These are phyloP conservation scores for Udeniomyces megalosporus DNA, from an alignment of 768 basidiomycete genomes.

Conservation along the genomic window DNA sequence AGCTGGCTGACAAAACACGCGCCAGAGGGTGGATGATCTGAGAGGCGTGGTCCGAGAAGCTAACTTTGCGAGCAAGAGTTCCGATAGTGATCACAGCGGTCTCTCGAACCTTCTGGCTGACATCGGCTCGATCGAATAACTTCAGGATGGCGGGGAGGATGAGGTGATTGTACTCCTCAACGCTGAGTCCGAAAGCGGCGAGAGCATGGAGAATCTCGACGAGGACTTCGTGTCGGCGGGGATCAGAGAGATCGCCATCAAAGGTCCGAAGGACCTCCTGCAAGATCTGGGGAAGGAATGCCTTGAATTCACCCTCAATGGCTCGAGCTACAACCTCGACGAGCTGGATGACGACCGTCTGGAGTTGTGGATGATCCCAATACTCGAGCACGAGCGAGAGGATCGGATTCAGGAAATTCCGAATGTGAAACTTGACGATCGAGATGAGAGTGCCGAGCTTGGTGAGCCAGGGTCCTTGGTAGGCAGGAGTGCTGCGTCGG, in stretches of 20 bases:
- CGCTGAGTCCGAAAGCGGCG: constrained; percentile 83
- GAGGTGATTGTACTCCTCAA: constrained; percentile 94
- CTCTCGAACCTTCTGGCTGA: constrained; percentile 57
- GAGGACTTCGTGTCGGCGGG: constrained; percentile 45
- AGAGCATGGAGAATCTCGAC: constrained; percentile 90
- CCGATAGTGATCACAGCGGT: constrained; percentile 83
- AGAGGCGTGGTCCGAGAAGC: constrained; percentile 94
- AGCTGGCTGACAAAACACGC: constrained; percentile 58
- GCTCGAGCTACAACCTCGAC: constrained; percentile 87
- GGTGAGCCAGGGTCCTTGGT: constrained; percentile 86
- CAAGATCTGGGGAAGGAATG: constrained; percentile 76
- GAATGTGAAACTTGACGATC: constrained; percentile 93
- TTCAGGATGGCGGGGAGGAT: constrained; percentile 87
- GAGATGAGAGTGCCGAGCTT: constrained; percentile 87
- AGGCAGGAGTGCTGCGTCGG: constrained; percentile 50
- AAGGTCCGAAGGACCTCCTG: constrained; percentile 81
- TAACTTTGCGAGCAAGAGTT: constrained; percentile 74
- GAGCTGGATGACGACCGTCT: constrained; percentile 78
- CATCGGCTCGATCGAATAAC: constrained; percentile 70
- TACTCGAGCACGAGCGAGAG: constrained; percentile 74
- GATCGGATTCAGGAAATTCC: constrained; percentile 73
- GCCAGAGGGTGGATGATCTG: constrained; percentile 91
- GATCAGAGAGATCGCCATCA: constrained; percentile 70
- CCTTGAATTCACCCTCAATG: constrained; percentile 91
- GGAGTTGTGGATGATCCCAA: constrained; percentile 66